These are phyloP conservation scores for Trichopus zeylanicus DNA, from an alignment of 116 monocot species.

Conservation along the genomic window DNA sequence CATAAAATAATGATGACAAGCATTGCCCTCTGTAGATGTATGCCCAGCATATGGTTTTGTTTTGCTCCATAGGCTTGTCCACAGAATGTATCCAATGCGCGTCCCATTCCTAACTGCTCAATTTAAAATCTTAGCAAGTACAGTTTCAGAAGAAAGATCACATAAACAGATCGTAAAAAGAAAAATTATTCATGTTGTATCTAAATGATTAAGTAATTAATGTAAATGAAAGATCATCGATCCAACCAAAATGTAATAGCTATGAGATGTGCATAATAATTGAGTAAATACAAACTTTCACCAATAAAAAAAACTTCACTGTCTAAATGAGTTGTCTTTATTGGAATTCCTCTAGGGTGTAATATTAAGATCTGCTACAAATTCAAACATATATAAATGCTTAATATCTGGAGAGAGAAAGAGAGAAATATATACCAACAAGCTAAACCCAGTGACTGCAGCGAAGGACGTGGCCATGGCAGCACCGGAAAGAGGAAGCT, in stretches of 20 bases:
- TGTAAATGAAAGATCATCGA: constrained; percentile 22
- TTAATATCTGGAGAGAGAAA: neutral
- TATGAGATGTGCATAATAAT: too few species aligned
- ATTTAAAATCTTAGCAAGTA: neutral
- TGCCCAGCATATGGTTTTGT: constrained; percentile 26
- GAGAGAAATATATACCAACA: neutral
- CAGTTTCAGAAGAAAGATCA: too few species aligned
- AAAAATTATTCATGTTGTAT: too few species aligned
- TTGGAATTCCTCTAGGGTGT: too few species aligned
- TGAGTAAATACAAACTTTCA: too few species aligned
- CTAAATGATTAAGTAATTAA: too few species aligned
- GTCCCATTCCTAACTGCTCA: constrained; percentile 1
- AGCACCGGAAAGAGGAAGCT: neutral
- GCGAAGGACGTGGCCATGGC: neutral
- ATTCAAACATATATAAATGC: too few species aligned
- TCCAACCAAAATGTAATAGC: too few species aligned
- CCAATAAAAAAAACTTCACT: too few species aligned
- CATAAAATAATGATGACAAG: constrained; percentile 16
- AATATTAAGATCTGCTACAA: too few species aligned
- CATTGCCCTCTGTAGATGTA: constrained; percentile 27
- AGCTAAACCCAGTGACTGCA: neutral
- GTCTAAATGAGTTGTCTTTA: too few species aligned
- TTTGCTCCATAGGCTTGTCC: constrained; percentile 17
- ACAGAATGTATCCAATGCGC: neutral
- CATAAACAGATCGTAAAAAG: too few species aligned